Evolutionary conservation across 2,329 filamentous ascomycete genomes (phyloP).

Genomic region (Pseudogymnoascus sp.): DNA sequence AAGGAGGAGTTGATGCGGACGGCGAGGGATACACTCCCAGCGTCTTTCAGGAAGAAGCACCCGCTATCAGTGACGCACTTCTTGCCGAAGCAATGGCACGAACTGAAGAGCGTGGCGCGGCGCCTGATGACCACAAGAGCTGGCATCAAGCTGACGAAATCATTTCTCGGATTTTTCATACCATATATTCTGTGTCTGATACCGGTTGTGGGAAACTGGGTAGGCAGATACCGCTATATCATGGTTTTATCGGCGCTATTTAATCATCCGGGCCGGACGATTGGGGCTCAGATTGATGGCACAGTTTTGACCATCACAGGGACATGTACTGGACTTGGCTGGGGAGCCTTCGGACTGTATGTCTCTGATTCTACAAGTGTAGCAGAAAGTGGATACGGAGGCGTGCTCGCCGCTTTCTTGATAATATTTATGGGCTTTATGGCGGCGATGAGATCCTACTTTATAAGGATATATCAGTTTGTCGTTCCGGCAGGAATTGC

Average conservation of each 20-base stretch:
- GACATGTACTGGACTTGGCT: slow-evolving; percentile 45
- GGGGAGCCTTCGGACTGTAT: slow-evolving; percentile 47
- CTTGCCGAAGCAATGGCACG: slow-evolving; percentile 40
- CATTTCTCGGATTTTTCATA: slow-evolving; percentile 49
- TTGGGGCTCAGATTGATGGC: slow-evolving; percentile 52
- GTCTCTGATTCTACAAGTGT: slow-evolving; percentile 43
- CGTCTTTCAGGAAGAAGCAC: slow-evolving; percentile 35
- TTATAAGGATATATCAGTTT: slow-evolving; percentile 48
- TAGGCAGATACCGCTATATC: slow-evolving; percentile 48
- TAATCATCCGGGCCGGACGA: slow-evolving; percentile 48
- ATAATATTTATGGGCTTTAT: slow-evolving; percentile 44
- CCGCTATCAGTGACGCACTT: slow-evolving; percentile 41
- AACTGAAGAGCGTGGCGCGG: slow-evolving; percentile 34
- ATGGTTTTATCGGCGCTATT: slow-evolving; percentile 49
- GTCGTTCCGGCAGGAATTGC: slow-evolving; percentile 49
- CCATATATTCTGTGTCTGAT: slow-evolving; percentile 49
- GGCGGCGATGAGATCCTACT: slow-evolving; percentile 47
- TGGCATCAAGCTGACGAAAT: slow-evolving; percentile 45
- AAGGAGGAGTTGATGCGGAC: slow-evolving; percentile 34
- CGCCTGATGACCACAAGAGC: slow-evolving; percentile 41
- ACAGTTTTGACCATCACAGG: slow-evolving; percentile 45
- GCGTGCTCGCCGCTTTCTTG: slow-evolving; percentile 47
- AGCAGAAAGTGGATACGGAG: slow-evolving; percentile 43
- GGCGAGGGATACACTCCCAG: slow-evolving; percentile 39
- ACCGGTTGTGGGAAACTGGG: slow-evolving; percentile 39